A percentile compares a stretch with the other conserved stretches of the same genome.
phyloP scores from a whole-genome alignment of 345 rosid genomes.

The Sonneratia caseolaris region DNA sequence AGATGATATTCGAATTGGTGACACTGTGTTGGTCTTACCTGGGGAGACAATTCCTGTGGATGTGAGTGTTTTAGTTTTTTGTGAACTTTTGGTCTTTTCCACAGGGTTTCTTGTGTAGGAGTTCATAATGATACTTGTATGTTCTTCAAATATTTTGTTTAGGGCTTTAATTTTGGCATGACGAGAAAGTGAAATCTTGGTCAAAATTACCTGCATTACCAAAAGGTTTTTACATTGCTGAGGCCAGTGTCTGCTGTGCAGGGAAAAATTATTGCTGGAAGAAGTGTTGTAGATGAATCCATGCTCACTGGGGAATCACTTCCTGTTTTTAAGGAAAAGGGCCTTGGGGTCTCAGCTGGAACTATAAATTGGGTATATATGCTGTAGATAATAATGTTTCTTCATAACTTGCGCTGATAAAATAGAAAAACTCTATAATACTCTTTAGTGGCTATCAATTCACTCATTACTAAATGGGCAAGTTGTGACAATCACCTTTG shows the following conservation, averaged over 20 bases:
- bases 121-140: not conserved
- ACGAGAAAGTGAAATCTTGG: not conserved
- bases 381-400: not conserved
- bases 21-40: conserved; percentile 71
- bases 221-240: not conserved
- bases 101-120: not conserved
- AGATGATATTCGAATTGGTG: conserved; percentile 88
- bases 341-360: conserved; percentile 77
- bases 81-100: not conserved
- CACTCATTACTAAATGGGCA: not conserved
- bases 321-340: conserved; percentile 79
- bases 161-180: not conserved
- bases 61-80: conserved; percentile 36
- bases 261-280: conserved; percentile 87
- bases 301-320: conserved; percentile 97
- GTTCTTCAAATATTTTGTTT: not conserved
- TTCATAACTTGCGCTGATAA: not conserved
- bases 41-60: conserved; percentile 96
- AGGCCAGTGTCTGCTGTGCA: conserved; percentile 15
- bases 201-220: not conserved
- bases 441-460: not conserved
- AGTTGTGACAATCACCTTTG: not conserved
- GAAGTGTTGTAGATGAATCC: conserved; percentile 96
- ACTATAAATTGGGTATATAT: conserved; percentile 76
- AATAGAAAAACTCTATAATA: not conserved